These are phyloP conservation scores for Spinacia oleracea DNA, from an alignment of 179 eudicot genomes.

Conservation along the genomic window DNA sequence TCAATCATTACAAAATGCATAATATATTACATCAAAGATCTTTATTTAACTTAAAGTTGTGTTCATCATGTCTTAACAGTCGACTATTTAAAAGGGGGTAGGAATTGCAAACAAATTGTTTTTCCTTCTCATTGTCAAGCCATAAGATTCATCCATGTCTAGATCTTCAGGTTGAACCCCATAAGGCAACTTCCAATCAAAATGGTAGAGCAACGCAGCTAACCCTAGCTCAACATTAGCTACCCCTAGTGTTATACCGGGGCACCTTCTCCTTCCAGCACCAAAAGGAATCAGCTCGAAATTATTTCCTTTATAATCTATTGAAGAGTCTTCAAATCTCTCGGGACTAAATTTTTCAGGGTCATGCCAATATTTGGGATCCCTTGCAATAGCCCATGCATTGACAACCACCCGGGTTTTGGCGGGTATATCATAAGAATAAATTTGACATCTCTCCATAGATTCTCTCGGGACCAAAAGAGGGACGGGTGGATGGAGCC, in stretches of 20 bases:
- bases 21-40: too few relatives aligned
- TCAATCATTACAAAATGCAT: too few relatives aligned
- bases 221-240: constrained; percentile 26
- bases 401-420: constrained; percentile 25
- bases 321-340: constrained; percentile 14
- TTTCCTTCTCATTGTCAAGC: constrained; percentile 20
- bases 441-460: constrained; percentile 21
- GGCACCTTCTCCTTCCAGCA: constrained; percentile 31
- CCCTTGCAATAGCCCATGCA: constrained; percentile 31
- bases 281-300: constrained; percentile 33
- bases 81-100: not conserved
- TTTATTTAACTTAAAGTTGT: not conserved
- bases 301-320: constrained; percentile 25
- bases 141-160: constrained; percentile 34
- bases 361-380: constrained; percentile 21
- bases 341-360: constrained; percentile 23
- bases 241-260: constrained; percentile 25
- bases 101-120: constrained; percentile 25
- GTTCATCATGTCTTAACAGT: not conserved
- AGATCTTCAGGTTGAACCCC: constrained; percentile 3
- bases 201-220: constrained; percentile 26
- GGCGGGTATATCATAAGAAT: constrained; percentile 17
- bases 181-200: constrained; percentile 25
- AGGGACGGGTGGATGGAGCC: constrained; percentile 32
- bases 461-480: constrained; percentile 28